Evolutionary conservation across 2,329 filamentous ascomycete species (phyloP), one percentile per base, ranked within the genome.

Genomic region (Emergomyces pasteurianus): DNA sequence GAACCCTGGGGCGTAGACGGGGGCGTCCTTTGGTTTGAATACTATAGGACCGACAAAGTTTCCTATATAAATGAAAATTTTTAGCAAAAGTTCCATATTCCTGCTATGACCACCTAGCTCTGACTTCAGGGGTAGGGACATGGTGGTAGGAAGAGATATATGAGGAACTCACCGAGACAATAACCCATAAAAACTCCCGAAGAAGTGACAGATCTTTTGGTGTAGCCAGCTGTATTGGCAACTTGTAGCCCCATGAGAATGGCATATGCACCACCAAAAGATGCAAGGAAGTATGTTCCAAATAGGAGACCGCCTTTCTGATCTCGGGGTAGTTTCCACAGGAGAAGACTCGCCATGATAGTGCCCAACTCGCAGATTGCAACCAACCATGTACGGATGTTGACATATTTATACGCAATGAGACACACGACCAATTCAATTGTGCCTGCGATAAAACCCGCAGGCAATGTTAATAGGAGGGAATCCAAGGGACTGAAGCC

Each of bases 201-300:
- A 0, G 77, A 78, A 1, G 75, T 76, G 0, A 81, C 70, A 1
- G 76, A 76, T 1, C 78, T 71, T 67, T 82, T 81, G 0, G 80
- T 81, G 58, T 81, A 81, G 1, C 80, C 80, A 0, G 80, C 78
- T 12, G 77, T 80, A 62, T 82, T 81, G 31, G 79, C 78, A 49
- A 79, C 75, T 53, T 77, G 74, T 6, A 81, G 66, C 0, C 78
- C 78, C 73, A 83, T 80, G 0, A 81, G 66, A 6, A 81, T 77
- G 1, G 77, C 79, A 62, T 82, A 83, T 0, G 74, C 77, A 1
- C 74, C 79, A 6, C 75, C 75, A 60, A 70, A 63, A 0, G 75
- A 77, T 0, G 79, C 75, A 9, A 82, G 68, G 52, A 81, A 80
- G 55, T 78, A 79, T 10, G 74, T 74, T 0, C 74, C 81, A 62